These are phyloP conservation scores for Fusarium zealandicum DNA, from an alignment of 2,329 filamentous ascomycete species.

Conservation along the genomic window DNA sequence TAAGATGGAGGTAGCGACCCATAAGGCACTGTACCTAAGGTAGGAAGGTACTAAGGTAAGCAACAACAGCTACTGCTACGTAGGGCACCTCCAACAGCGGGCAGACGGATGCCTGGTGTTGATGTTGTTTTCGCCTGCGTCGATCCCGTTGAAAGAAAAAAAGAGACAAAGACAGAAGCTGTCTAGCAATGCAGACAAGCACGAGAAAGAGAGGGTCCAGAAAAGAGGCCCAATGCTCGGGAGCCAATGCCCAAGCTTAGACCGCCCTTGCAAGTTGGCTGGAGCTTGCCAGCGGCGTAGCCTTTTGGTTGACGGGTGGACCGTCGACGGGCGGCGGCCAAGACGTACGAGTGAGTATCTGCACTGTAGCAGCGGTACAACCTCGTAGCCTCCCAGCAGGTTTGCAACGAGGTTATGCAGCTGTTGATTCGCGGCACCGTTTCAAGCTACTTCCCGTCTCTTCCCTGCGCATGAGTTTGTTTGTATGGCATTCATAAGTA, in stretches of 20 bases:
- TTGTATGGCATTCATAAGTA: no score
- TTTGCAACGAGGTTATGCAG: no score
- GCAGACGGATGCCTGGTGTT: no score
- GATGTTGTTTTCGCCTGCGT: neutral
- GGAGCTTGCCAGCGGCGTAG: constrained; percentile 22
- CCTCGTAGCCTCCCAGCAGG: neutral
- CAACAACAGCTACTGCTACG: neutral
- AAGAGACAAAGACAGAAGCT: neutral
- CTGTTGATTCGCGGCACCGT: neutral
- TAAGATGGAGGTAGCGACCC: constrained; percentile 4
- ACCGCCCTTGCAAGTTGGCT: constrained; percentile 21
- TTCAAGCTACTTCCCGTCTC: neutral
- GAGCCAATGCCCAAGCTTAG: constrained; percentile 29
- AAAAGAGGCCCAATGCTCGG: constrained; percentile 24
- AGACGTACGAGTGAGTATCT: constrained; percentile 14
- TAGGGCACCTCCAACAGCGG: no score
- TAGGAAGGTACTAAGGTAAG: neutral
- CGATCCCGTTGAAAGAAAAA: neutral
- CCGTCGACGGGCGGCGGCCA: no score
- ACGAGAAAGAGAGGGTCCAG: constrained; percentile 10
- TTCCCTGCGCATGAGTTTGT: no score
- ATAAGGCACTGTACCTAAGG: neutral
- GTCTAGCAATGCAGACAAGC: neutral
- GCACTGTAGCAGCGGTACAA: constrained; percentile 25
- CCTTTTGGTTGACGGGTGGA: constrained; percentile 22